Conservation (phyloP, 2,329 filamentous ascomycete genomes). For the Diaporthe capsici region DNA sequence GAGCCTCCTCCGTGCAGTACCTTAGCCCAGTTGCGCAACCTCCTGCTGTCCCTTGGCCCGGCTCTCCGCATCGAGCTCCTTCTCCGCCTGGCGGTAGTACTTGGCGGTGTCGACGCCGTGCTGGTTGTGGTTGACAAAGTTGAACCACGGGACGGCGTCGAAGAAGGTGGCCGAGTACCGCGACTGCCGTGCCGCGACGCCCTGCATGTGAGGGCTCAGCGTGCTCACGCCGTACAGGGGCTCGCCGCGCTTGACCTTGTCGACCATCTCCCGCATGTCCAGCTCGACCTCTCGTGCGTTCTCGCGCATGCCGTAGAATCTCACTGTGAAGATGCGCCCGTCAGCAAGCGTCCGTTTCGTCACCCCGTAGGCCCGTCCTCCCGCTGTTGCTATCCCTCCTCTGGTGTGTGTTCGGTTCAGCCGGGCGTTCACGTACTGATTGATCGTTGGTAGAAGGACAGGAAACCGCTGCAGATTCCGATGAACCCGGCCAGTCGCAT, state of each 20-base stretch:
- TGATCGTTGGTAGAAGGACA: constrained; percentile 88
- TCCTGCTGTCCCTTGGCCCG: constrained; percentile 36
- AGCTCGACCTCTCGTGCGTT: constrained; percentile 92
- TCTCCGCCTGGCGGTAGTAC: constrained; percentile 96
- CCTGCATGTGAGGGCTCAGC: constrained; percentile 91
- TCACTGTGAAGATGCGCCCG: constrained; percentile 67
- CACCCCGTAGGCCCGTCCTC: accelerated
- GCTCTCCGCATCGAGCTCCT: constrained; percentile 88
- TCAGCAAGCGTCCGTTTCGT: constrained; percentile 22
- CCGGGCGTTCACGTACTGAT: constrained; percentile 73
- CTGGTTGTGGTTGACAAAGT: constrained; percentile 96
- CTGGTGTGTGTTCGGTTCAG: background rate
- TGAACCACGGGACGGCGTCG: constrained; percentile 94
- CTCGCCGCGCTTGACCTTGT: constrained; percentile 93
- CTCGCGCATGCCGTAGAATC: constrained; percentile 96
- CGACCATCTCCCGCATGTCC: constrained; percentile 99
- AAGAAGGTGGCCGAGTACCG: constrained; percentile 89
- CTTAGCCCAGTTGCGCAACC: constrained; percentile 36
- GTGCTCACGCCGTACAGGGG: constrained; percentile 87
- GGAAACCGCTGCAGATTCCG: constrained; percentile 82
- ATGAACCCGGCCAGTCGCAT: constrained; percentile 85
- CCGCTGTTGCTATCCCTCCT: background rate
- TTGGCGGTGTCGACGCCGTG: constrained; percentile 98
- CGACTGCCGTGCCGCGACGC: constrained; percentile 91
- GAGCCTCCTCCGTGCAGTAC: too few species aligned